Conservation (phyloP, 1,284 basidiomycete genomes). For the Cystobasidium sp. region DNA sequence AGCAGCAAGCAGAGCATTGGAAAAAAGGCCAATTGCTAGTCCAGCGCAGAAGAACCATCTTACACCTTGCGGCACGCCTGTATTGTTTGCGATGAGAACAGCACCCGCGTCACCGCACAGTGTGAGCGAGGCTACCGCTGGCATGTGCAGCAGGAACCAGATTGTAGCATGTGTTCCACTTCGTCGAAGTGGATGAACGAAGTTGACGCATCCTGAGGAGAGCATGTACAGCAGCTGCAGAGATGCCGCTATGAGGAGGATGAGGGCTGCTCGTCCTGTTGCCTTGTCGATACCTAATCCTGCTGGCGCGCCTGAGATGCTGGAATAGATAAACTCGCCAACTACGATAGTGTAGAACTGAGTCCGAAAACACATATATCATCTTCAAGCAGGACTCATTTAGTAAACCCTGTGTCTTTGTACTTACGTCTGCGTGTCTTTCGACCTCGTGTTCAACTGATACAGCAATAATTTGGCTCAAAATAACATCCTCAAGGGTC, state of each 20-base stretch:
- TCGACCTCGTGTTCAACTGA: slow-evolving; percentile 28
- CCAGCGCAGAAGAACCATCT: slow-evolving; percentile 31
- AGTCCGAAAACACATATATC: neutral
- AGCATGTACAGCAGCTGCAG: slow-evolving; percentile 25
- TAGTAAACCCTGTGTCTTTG: neutral
- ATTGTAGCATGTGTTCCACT: slow-evolving; percentile 17
- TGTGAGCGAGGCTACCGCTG: slow-evolving; percentile 23
- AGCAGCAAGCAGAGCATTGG: neutral
- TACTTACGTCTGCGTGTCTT: slow-evolving; percentile 26
- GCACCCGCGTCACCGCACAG: slow-evolving; percentile 24
- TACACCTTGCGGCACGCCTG: slow-evolving; percentile 15
- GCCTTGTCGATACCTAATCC: slow-evolving; percentile 27
- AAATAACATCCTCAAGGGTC: neutral
- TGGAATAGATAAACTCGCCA: slow-evolving; percentile 32
- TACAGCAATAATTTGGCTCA: neutral
- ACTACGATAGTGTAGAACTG: slow-evolving; percentile 34
- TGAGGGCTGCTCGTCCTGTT: slow-evolving; percentile 23
- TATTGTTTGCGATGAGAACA: slow-evolving; percentile 9
- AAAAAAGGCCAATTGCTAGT: slow-evolving; percentile 1
- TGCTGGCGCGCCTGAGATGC: slow-evolving; percentile 25
- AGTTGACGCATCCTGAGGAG: slow-evolving; percentile 21
- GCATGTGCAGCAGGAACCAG: slow-evolving; percentile 24
- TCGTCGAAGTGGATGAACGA: slow-evolving; percentile 14
- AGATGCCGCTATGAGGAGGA: slow-evolving; percentile 22
- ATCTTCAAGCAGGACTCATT: neutral